These are phyloP conservation scores for Saccharum officinarum DNA, from an alignment of 176 grass and related monocot genomes.

Conservation along the genomic window DNA sequence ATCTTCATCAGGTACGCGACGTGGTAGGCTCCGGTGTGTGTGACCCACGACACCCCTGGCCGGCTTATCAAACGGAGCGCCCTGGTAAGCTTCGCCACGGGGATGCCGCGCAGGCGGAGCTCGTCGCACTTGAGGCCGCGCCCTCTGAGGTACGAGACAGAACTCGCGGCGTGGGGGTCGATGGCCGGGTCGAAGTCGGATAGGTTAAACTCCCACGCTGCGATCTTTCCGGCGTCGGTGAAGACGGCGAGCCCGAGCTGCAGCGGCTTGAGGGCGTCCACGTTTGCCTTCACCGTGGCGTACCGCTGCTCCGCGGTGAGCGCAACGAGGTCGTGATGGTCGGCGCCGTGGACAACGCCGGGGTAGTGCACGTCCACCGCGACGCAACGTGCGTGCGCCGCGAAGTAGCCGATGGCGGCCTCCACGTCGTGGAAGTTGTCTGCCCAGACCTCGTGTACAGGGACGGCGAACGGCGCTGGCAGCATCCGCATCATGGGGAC, in stretches of 20 bases:
- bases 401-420: neutral
- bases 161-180: neutral
- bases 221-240: neutral
- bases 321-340: neutral
- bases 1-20: constrained; percentile 28
- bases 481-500: neutral
- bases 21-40: constrained; percentile 9
- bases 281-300: neutral
- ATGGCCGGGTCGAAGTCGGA: neutral
- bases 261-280: constrained; percentile 9
- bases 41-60: neutral
- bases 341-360: constrained; percentile 12
- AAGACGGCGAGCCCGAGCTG: constrained; percentile 8
- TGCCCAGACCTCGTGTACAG: neutral
- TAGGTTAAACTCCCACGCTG: neutral
- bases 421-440: neutral
- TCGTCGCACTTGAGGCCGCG: constrained; percentile 2
- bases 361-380: constrained; percentile 28
- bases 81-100: neutral
- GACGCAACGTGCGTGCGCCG: neutral
- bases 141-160: neutral
- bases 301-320: neutral
- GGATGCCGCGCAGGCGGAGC: neutral
- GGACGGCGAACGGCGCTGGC: neutral
- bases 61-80: neutral